Evolutionary conservation across 2,329 filamentous ascomycete species (phyloP).

Genomic region (Arachnopeziza araneosa): DNA sequence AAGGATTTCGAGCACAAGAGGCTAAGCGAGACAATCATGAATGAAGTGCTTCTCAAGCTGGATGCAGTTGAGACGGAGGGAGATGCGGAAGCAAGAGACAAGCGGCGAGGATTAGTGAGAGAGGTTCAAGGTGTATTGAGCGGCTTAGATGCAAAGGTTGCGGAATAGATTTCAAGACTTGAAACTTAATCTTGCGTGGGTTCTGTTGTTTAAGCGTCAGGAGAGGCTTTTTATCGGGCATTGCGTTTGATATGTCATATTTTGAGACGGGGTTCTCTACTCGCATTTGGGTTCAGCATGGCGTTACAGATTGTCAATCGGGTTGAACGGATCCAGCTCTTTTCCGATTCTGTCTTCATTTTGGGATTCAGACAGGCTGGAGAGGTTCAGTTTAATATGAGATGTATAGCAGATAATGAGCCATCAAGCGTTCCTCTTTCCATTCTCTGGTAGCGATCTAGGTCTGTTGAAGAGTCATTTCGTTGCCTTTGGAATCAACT

Average conservation of each 20-base stretch:
- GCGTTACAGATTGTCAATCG: not conserved
- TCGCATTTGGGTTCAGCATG: not conserved
- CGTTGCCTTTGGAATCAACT: too few relatives aligned
- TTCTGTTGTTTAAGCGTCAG: not conserved
- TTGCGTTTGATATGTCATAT: not conserved
- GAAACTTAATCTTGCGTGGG: not conserved
- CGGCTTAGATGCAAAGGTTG: conserved; percentile 46
- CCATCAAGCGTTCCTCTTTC: too few relatives aligned
- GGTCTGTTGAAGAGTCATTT: too few relatives aligned
- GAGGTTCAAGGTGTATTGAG: conserved; percentile 63
- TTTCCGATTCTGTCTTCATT: not conserved
- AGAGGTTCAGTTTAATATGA: not conserved
- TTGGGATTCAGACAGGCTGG: not conserved
- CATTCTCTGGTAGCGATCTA: too few relatives aligned
- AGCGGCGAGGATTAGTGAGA: conserved; percentile 67
- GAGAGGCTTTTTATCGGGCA: not conserved
- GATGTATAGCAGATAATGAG: not conserved
- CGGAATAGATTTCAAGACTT: not conserved
- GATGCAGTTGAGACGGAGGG: conserved; percentile 72
- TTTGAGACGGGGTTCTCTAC: not conserved
- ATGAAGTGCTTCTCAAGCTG: conserved; percentile 69
- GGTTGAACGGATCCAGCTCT: not conserved
- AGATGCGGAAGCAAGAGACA: conserved; percentile 56
- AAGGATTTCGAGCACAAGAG: conserved; percentile 68
- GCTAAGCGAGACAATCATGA: conserved; percentile 69